Evolutionary conservation across 2,329 filamentous ascomycete genomes (phyloP).

Genomic region (Hirsutella minnesotensis): DNA sequence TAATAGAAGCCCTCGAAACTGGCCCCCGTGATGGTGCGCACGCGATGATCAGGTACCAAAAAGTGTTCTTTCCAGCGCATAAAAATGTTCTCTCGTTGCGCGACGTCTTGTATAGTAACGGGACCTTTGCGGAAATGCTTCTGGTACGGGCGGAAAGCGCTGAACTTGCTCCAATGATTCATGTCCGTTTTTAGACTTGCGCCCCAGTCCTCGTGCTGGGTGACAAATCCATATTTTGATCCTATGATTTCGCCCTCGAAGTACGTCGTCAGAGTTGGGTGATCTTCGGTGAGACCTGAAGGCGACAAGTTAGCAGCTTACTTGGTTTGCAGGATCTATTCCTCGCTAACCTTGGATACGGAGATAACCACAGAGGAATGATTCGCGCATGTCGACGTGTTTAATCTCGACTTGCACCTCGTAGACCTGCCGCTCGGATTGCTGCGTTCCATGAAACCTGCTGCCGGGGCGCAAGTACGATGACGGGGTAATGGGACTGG

Average conservation of each 20-base stretch:
- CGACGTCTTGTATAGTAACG: slow-evolving; percentile 52
- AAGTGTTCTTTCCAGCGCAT: slow-evolving; percentile 99
- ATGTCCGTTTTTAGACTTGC: slow-evolving; percentile 85
- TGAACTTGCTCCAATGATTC: slow-evolving; percentile 86
- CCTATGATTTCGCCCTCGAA: slow-evolving; percentile 98
- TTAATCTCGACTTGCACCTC: slow-evolving; percentile 96
- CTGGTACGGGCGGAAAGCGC: slow-evolving; percentile 66
- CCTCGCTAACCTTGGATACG: slow-evolving; percentile 68
- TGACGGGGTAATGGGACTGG: slow-evolving; percentile 68
- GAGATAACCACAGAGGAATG: slow-evolving; percentile 87
- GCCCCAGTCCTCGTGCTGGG: slow-evolving; percentile 81
- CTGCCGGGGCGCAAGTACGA: slow-evolving; percentile 80
- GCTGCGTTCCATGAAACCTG: slow-evolving; percentile 80
- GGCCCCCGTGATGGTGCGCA: slow-evolving; percentile 81
- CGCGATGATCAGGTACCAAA: slow-evolving; percentile 85
- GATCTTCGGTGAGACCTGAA: slow-evolving; percentile 81
- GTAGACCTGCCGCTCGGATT: slow-evolving; percentile 86
- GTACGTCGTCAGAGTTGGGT: slow-evolving; percentile 94
- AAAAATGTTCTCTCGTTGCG: slow-evolving; percentile 79
- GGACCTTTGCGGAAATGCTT: slow-evolving; percentile 46
- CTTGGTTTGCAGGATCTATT: neutral
- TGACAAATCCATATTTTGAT: slow-evolving; percentile 86
- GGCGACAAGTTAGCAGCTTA: neutral
- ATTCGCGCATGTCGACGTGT: slow-evolving; percentile 87
- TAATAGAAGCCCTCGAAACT: slow-evolving; percentile 99